Evolutionary conservation across 2,329 filamentous ascomycete genomes (phyloP).

Genomic region (Cucurbitaria berberidis): DNA sequence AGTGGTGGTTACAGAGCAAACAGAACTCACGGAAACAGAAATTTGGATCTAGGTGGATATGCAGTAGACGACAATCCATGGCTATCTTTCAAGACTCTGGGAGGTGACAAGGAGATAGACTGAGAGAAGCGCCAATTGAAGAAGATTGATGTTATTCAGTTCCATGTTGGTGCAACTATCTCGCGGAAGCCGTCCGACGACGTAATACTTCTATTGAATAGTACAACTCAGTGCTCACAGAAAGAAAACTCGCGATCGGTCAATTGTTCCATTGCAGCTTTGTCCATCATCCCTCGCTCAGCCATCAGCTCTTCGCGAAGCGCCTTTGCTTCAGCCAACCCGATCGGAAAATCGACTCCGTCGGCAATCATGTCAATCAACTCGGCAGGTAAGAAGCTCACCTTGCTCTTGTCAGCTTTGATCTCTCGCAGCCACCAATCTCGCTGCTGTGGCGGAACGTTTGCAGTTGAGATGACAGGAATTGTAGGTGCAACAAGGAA

Average conservation of each 20-base stretch:
- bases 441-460: constrained; percentile 58
- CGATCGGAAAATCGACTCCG: constrained; percentile 16
- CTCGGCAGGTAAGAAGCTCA: constrained; percentile 16
- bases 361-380: constrained; percentile 14
- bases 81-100: too few species aligned
- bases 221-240: constrained; percentile 2
- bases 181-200: too few species aligned
- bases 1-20: too few species aligned
- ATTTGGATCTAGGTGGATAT: too few species aligned
- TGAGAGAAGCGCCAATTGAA: too few species aligned
- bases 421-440: constrained; percentile 47
- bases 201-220: too few species aligned
- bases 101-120: too few species aligned
- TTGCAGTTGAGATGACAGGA: constrained; percentile 57
- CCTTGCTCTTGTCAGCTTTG: neutral
- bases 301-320: constrained; percentile 20
- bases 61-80: too few species aligned
- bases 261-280: constrained; percentile 5
- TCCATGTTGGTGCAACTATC: too few species aligned
- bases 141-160: too few species aligned
- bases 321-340: constrained; percentile 21
- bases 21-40: too few species aligned
- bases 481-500: constrained; percentile 64
- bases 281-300: constrained; percentile 12
- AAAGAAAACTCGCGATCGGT: constrained; percentile 14